Evolutionary conservation across 345 rosid genomes (phyloP).

Genomic region (Bretschneidera sinensis): DNA sequence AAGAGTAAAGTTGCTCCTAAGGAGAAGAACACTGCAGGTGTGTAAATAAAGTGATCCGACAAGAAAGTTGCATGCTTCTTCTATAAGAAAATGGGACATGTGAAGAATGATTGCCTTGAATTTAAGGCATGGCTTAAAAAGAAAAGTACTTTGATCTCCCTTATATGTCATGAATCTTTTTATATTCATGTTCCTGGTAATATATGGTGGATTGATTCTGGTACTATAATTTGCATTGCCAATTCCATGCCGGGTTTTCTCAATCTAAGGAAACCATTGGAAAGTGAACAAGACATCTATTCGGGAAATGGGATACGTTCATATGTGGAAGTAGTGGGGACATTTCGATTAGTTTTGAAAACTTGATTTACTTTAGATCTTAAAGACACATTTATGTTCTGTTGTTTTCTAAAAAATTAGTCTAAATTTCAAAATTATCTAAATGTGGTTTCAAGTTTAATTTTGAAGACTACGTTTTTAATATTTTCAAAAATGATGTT

Average conservation of each 20-base stretch:
- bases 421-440: not conserved
- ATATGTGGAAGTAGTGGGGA: not conserved
- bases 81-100: not conserved
- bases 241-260: not conserved
- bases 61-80: conserved; percentile 1
- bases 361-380: conserved; percentile 9
- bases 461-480: not conserved
- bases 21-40: too few species aligned
- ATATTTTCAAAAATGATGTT: too few species aligned
- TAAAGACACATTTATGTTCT: conserved; percentile 3
- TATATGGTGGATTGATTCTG: not conserved
- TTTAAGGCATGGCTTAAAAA: too few species aligned
- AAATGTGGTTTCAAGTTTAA: not conserved
- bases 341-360: not conserved
- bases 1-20: not conserved
- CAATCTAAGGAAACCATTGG: not conserved
- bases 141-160: too few species aligned
- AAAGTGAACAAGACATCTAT: not conserved
- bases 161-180: conserved; percentile 8
- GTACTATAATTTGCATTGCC: too few species aligned
- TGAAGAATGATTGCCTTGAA: not conserved
- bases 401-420: not conserved
- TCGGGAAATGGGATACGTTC: too few species aligned
- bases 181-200: not conserved
- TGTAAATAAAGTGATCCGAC: too few species aligned